Evolutionary conservation across 2,329 filamentous ascomycete species (phyloP).

Genomic region (Fusarium sarcochroum): DNA sequence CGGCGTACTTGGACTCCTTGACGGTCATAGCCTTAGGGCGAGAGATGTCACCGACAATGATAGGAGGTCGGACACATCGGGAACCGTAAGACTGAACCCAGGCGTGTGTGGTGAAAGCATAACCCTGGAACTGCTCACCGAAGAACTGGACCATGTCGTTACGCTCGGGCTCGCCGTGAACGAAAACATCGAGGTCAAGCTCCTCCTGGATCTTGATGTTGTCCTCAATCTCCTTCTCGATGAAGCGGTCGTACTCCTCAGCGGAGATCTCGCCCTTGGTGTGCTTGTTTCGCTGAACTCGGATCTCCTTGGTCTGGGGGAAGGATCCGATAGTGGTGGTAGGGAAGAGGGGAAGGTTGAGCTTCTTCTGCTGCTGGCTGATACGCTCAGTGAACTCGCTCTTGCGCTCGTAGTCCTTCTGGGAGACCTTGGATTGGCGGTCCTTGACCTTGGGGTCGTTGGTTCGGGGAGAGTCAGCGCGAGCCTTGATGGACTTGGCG

Average conservation of each 20-base stretch:
- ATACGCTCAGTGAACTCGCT: slow-evolving; percentile 89
- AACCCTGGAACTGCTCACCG: slow-evolving; percentile 95
- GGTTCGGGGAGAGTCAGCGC: slow-evolving; percentile 92
- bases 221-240: slow-evolving; percentile 97
- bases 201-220: slow-evolving; percentile 98
- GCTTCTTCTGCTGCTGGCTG: slow-evolving; percentile 88
- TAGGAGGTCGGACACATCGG: slow-evolving; percentile 96
- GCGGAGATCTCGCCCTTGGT: slow-evolving; percentile 97
- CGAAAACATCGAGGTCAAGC: slow-evolving; percentile 95
- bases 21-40: slow-evolving; percentile 98
- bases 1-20: slow-evolving; percentile 99
- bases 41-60: slow-evolving; percentile 98
- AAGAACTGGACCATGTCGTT: slow-evolving; percentile 99
- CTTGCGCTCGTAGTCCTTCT: slow-evolving; percentile 91
- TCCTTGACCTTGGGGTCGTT: slow-evolving; percentile 99
- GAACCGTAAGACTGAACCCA: slow-evolving; percentile 99
- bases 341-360: slow-evolving; percentile 96
- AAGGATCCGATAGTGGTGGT: slow-evolving; percentile 99
- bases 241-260: slow-evolving; percentile 97
- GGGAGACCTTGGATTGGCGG: slow-evolving; percentile 88
- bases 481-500: slow-evolving; percentile 91
- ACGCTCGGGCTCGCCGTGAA: slow-evolving; percentile 99
- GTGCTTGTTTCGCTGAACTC: slow-evolving; percentile 96
- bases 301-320: slow-evolving; percentile 99
- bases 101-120: slow-evolving; percentile 98